These are phyloP conservation scores for Solanum appendiculatum DNA, from an alignment of 257 asterid species.

Conservation along the genomic window DNA sequence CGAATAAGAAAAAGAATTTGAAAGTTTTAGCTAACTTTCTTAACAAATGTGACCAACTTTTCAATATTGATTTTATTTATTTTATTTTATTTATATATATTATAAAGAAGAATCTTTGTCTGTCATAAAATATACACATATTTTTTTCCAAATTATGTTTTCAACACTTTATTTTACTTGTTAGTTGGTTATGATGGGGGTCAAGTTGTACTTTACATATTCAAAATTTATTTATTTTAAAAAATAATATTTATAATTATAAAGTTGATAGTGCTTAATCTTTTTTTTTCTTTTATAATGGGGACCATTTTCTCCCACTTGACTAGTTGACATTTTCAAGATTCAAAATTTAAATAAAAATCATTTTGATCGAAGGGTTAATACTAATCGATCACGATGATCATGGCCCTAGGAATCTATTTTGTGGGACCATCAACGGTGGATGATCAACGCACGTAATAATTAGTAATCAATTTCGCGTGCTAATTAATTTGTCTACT, in stretches of 20 bases:
- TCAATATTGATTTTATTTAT: slow-evolving; percentile 10
- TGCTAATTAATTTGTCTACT: not conserved
- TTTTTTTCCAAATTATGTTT: not conserved
- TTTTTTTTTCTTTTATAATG: not conserved
- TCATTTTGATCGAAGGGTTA: not conserved
- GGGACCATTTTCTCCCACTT: slow-evolving; percentile 22
- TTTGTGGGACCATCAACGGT: not conserved
- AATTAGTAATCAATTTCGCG: slow-evolving; percentile 10
- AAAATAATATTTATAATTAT: slow-evolving; percentile 1
- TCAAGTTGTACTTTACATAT: slow-evolving; percentile 19
- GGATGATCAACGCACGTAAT: slow-evolving; percentile 12
- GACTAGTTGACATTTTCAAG: slow-evolving; percentile 21
- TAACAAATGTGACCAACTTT: slow-evolving; percentile 16
- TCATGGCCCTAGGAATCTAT: slow-evolving; percentile 5
- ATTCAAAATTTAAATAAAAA: not conserved
- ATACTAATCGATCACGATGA: not conserved
- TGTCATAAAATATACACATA: not conserved
- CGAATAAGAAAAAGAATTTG: not conserved
- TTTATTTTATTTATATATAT: no score
- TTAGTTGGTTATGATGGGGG: slow-evolving; percentile 14
- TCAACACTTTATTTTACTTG: not conserved
- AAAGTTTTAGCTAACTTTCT: slow-evolving; percentile 3
- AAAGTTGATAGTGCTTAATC: not conserved
- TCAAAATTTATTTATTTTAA: not conserved
- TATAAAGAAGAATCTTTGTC: slow-evolving; percentile 6